These are phyloP conservation scores for Fusarium gaditjirri DNA, from an alignment of 2,329 filamentous ascomycete species.

Conservation along the genomic window DNA sequence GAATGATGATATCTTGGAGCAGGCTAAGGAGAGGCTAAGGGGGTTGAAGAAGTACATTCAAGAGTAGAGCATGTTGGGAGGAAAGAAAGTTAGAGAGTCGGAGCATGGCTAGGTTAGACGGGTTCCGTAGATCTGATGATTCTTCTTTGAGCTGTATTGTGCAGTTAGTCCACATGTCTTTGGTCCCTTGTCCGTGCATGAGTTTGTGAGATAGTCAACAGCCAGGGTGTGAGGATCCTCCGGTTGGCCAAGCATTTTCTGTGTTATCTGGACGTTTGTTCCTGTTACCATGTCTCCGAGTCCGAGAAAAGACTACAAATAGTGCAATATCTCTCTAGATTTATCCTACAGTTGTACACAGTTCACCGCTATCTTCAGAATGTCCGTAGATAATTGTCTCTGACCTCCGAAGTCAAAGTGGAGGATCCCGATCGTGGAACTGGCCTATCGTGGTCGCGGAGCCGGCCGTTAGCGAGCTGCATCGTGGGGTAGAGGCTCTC, in stretches of 20 bases:
- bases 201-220: not conserved
- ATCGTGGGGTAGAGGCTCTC: slow-evolving; percentile 39
- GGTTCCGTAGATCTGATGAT: slow-evolving; percentile 6
- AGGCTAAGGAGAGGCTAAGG: slow-evolving; percentile 78
- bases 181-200: not conserved
- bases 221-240: not conserved
- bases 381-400: slow-evolving; percentile 4
- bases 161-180: not conserved
- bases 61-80: slow-evolving; percentile 23
- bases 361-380: not conserved
- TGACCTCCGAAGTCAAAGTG: slow-evolving; percentile 38
- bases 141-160: not conserved
- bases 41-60: slow-evolving; percentile 77
- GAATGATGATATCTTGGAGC: slow-evolving; percentile 84
- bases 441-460: slow-evolving; percentile 42
- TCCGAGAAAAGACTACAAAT: not conserved
- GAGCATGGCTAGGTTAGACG: slow-evolving; percentile 10
- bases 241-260: not conserved
- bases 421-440: slow-evolving; percentile 46
- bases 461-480: slow-evolving; percentile 45
- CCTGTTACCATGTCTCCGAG: not conserved
- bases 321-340: not conserved
- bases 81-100: slow-evolving; percentile 1
- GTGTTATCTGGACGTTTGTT: not conserved
- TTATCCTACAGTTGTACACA: not conserved